Conservation (phyloP, 1,284 basidiomycete genomes). For the Puccinia polysora region DNA sequence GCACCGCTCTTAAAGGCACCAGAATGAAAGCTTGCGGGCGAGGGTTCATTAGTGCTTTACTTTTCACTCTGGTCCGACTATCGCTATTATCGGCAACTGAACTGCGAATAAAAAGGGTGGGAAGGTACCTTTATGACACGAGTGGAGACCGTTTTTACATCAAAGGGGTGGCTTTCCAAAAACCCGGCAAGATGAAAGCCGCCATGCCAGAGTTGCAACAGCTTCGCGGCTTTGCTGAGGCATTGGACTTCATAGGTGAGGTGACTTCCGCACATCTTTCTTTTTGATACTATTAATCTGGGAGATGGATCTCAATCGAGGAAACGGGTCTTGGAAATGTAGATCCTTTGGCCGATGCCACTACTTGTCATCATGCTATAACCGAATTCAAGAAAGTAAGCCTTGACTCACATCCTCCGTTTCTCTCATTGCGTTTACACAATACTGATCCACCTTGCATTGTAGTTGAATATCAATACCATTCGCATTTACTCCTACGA, state of each 20-base stretch:
- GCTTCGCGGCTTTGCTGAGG: not conserved
- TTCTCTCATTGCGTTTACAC: not conserved
- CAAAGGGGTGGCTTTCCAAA: constrained; percentile 33
- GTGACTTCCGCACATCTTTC: not conserved
- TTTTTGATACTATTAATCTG: not conserved
- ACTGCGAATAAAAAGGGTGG: constrained; percentile 16
- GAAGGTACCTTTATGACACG: constrained; percentile 19
- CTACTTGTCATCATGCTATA: constrained; percentile 11
- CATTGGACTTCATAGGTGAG: constrained; percentile 2
- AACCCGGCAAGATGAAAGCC: constrained; percentile 6
- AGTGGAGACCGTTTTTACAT: constrained; percentile 26
- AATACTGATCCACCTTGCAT: not conserved
- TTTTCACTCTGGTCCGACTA: constrained; percentile 1
- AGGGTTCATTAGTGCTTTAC: not conserved
- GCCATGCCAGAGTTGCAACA: not conserved
- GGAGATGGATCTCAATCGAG: not conserved
- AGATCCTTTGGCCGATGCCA: constrained; percentile 28
- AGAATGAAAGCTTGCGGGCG: not conserved
- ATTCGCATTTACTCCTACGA: constrained; percentile 64
- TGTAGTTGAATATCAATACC: constrained; percentile 67
- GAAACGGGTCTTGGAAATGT: not conserved
- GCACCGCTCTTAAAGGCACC: not conserved
- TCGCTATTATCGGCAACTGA: not conserved
- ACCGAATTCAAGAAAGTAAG: constrained; percentile 18
- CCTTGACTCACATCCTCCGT: not conserved